Base-by-base conservation (phyloP, 169 alveolate genomes). In the Plasmodium billcollinsi region DNA sequence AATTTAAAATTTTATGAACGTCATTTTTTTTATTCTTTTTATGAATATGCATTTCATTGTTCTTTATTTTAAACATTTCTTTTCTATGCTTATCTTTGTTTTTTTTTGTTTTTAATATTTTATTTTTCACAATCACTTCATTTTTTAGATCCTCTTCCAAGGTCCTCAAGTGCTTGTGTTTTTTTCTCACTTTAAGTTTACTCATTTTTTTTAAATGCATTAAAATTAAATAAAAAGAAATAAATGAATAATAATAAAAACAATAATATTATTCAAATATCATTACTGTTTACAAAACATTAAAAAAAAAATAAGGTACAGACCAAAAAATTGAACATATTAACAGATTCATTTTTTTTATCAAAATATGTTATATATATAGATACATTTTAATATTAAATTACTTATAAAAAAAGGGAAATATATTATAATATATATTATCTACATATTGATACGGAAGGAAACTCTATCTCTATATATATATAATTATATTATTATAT, bases 71-170 rank as follows among this genome's bases (percentile, higher is more conserved):
- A 39, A 39, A 39, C 67, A 9, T 47, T 71, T 71, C 45, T 50
- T 21, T 47, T 71, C 24, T 9, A 54, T 52, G 47, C n/a, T 66
- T 80, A 4, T 67, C 70, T 11, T 54, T 52, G n/a, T 67, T 66
- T 15, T 62, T 80, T 39, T 80, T 52, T 65, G 49, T 76, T 76
- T 76, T 76, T 24, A 76, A 26, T 39, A 76, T 65, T 20, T 58
- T 58, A 18, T 67, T 80, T 45, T 80, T 80, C 18, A 63, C 15
- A 8, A 67, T 72, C 43, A 80, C 72, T 24, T 14, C 43, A 71
- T 80, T 69, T 67, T 80, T 80, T 56, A 80, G 58, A 59, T 80
- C 58, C 20, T 80, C 90, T 56, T 67, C 90, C 33, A 80, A 72
- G 29, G 83, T 52, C 33, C 54, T 56, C 12, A 49, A 12, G 39